Conservation (phyloP, 768 basidiomycete species). For the Lentinula aciculospora region DNA sequence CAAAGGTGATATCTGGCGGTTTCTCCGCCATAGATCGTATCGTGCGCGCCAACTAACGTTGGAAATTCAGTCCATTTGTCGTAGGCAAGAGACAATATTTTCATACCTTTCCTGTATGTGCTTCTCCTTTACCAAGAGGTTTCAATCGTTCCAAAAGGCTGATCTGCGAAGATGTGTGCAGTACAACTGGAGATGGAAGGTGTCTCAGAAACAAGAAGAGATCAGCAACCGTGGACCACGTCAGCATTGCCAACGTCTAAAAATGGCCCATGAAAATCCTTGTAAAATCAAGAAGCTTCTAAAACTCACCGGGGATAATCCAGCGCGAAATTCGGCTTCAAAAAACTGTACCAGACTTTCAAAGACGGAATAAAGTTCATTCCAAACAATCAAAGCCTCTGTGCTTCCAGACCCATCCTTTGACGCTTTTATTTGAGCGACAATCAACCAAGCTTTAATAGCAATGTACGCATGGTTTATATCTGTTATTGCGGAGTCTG, state of each 20-base stretch:
- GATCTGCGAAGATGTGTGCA: constrained; percentile 48
- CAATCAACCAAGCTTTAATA: constrained; percentile 66
- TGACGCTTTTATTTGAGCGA: constrained; percentile 36
- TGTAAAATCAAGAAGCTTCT: background rate
- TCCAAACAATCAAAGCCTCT: constrained; percentile 51
- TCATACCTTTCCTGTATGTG: constrained; percentile 44
- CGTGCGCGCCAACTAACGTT: constrained; percentile 48
- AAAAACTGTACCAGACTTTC: constrained; percentile 46
- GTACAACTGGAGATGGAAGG: constrained; percentile 43
- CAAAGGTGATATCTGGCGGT: constrained; percentile 36
- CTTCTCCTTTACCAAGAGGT: constrained; percentile 38
- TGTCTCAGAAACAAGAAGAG: constrained; percentile 59
- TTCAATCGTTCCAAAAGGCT: constrained; percentile 46
- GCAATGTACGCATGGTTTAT: constrained; percentile 66
- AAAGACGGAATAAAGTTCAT: constrained; percentile 72
- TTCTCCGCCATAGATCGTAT: constrained; percentile 47
- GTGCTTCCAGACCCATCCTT: constrained; percentile 22
- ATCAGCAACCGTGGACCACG: constrained; percentile 59
- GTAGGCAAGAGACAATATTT: background rate
- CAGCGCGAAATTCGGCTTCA: constrained; percentile 39
- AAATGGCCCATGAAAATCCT: constrained; percentile 5
- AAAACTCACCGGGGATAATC: constrained; percentile 33
- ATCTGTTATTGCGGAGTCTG: constrained; percentile 45
- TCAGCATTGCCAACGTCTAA: constrained; percentile 49
- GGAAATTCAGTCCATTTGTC: background rate